A percentile compares a stretch with the other conserved stretches of the same genome.
These are phyloP conservation scores for Cyclospora cayetanensis DNA, from an alignment of 169 alveolate species.

Conservation along the genomic window DNA sequence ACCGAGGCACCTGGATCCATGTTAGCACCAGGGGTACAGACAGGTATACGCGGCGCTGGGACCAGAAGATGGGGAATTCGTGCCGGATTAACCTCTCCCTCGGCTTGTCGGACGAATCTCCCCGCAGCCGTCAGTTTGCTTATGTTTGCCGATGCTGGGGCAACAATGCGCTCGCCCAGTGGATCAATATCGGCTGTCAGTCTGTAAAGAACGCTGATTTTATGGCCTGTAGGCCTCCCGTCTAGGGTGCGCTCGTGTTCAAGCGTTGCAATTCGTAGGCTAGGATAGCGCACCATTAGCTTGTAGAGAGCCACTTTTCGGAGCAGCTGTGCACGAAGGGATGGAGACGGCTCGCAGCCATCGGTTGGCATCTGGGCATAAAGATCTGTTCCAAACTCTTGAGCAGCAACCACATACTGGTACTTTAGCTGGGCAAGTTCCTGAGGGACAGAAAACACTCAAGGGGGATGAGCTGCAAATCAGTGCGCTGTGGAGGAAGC, in stretches of 20 bases:
- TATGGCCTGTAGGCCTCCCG: slow-evolving; percentile 71
- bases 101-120: slow-evolving; percentile 25
- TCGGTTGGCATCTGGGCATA: slow-evolving; percentile 29
- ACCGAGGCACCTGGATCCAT: slow-evolving; percentile 10
- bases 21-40: slow-evolving; percentile 54
- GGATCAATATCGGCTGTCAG: slow-evolving; percentile 64
- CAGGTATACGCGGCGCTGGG: slow-evolving; percentile 58
- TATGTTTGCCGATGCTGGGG: slow-evolving; percentile 16
- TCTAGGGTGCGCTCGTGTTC: slow-evolving; percentile 59
- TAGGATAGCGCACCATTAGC: slow-evolving; percentile 69
- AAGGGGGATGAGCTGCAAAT: not conserved
- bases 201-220: slow-evolving; percentile 66
- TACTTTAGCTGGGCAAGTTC: slow-evolving; percentile 63
- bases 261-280: slow-evolving; percentile 65
- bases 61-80: slow-evolving; percentile 42
- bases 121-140: slow-evolving; percentile 36
- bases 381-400: slow-evolving; percentile 66
- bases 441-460: slow-evolving; percentile 9
- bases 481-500: not conserved
- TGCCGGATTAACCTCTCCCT: slow-evolving; percentile 21
- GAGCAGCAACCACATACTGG: slow-evolving; percentile 71
- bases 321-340: slow-evolving; percentile 36
- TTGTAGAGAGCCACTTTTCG: slow-evolving; percentile 58
- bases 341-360: slow-evolving; percentile 54
- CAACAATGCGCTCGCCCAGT: slow-evolving; percentile 27